These are phyloP conservation scores for Yamadazyma triangularis DNA, from an alignment of 1,139 yeast genomes.

Conservation along the genomic window DNA sequence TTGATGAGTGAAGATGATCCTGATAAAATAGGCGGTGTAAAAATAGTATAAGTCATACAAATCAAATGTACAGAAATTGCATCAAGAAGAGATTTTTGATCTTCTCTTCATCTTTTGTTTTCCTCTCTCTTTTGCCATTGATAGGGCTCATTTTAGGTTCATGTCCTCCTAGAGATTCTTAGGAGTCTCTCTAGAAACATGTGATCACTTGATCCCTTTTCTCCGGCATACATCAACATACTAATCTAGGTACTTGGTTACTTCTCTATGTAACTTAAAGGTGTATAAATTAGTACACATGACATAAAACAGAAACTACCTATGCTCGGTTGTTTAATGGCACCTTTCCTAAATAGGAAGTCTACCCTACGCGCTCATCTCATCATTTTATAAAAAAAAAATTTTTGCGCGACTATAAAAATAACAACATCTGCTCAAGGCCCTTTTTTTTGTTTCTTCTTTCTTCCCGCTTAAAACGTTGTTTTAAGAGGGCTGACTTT, in stretches of 20 bases:
- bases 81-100: too few relatives aligned
- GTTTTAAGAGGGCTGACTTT: constrained; percentile 44
- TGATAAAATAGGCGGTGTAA: constrained; percentile 61
- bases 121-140: too few relatives aligned
- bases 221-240: constrained; percentile 5
- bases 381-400: constrained; percentile 7
- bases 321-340: not conserved
- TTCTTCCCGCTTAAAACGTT: constrained; percentile 49
- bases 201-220: too few relatives aligned
- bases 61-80: too few relatives aligned
- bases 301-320: not conserved
- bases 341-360: constrained; percentile 21
- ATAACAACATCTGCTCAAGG: constrained; percentile 8
- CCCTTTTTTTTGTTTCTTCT: constrained; percentile 12
- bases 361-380: constrained; percentile 16
- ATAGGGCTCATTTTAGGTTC: too few relatives aligned
- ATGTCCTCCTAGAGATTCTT: too few relatives aligned
- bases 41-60: constrained; percentile 45
- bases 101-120: too few relatives aligned
- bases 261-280: not conserved
- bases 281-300: not conserved
- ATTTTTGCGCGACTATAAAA: constrained; percentile 11
- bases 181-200: too few relatives aligned
- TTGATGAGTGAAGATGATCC: constrained; percentile 51
- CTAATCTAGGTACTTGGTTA: constrained; percentile 9